Base-by-base conservation (phyloP, 805 yeast genomes). In the Ogataea populi-albae region DNA sequence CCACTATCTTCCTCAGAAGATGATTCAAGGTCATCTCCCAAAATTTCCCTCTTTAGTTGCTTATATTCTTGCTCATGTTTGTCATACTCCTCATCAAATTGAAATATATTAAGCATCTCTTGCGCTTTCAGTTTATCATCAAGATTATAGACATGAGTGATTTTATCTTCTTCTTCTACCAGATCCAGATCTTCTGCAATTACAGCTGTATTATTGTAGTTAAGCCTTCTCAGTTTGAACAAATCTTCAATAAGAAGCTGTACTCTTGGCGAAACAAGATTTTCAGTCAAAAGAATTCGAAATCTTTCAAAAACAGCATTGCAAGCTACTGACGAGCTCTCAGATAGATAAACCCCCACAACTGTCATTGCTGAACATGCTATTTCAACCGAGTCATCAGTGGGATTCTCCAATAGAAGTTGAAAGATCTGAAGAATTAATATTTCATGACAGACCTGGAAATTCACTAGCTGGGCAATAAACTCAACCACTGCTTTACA, bases 121-220 rank as follows among this genome's bases (percentile, higher is more conserved):
- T 68, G 65, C 2, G 72, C 65, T 26, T 69, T 63, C 14, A 77
- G 52, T 22, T 64, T 59, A 32, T 73, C 84, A 34, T 75, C 79
- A 20, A 84, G 57, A 17, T 69, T 71, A 4, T 82, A 48, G 32
- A 68, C 59, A 51, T 83, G 88, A 0, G 77, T 67, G 5, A 69
- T 60, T 38, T 68, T 70, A 40, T 81, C 88, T 0, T 77, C 81
- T 14, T 75, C 81, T 20, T 77, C 83, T 1, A 81, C 81, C 31
- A 76, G 54, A 55, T 81, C 88, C 17, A 81, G 61, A 3, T 62
- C 76, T 14, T 64, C 61, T 4, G 61, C 61, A 2, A 81, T 49
- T 0, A 60, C 46, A 4, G 71, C 71, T 25, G 49, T 55, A 2
- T 62, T 64, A 11, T 36, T 30, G 40, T 66, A 78, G 4, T 67